Conservation (phyloP, 1,284 basidiomycete genomes). For the Mycena citricolor region DNA sequence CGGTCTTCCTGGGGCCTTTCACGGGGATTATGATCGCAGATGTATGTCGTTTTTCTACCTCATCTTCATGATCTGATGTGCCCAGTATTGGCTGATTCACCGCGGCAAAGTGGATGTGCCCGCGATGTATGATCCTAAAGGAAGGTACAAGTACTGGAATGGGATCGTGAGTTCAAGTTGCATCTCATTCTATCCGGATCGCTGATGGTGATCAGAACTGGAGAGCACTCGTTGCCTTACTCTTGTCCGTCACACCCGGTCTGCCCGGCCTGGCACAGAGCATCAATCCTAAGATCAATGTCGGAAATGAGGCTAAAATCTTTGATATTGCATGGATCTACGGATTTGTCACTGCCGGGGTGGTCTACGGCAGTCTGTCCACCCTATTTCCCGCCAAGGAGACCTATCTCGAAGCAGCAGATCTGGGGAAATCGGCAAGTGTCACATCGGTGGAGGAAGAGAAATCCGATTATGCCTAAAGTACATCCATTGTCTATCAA, state of each 20-base stretch:
- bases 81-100: slow-evolving; percentile 67
- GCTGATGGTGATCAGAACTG: slow-evolving; percentile 53
- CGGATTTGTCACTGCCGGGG: slow-evolving; percentile 40
- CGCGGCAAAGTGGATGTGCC: slow-evolving; percentile 63
- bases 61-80: neutral
- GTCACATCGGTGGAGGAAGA: too few species aligned
- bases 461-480: neutral
- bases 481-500: too few species aligned
- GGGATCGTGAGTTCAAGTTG: slow-evolving; percentile 51
- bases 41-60: slow-evolving; percentile 38
- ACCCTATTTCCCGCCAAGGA: slow-evolving; percentile 55
- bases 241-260: slow-evolving; percentile 62
- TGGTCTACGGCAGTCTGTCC: slow-evolving; percentile 53
- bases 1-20: slow-evolving; percentile 73
- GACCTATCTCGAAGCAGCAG: slow-evolving; percentile 52
- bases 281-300: slow-evolving; percentile 57
- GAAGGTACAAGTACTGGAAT: slow-evolving; percentile 61
- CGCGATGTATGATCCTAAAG: slow-evolving; percentile 68
- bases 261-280: slow-evolving; percentile 68
- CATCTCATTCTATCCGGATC: slow-evolving; percentile 6
- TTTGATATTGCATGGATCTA: slow-evolving; percentile 73
- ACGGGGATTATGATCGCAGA: slow-evolving; percentile 74
- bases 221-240: slow-evolving; percentile 63
- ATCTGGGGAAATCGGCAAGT: slow-evolving; percentile 35
- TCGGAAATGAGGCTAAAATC: slow-evolving; percentile 52